These are phyloP conservation scores for Aspergillus sojae DNA, from an alignment of 2,329 filamentous ascomycete species.

Conservation along the genomic window DNA sequence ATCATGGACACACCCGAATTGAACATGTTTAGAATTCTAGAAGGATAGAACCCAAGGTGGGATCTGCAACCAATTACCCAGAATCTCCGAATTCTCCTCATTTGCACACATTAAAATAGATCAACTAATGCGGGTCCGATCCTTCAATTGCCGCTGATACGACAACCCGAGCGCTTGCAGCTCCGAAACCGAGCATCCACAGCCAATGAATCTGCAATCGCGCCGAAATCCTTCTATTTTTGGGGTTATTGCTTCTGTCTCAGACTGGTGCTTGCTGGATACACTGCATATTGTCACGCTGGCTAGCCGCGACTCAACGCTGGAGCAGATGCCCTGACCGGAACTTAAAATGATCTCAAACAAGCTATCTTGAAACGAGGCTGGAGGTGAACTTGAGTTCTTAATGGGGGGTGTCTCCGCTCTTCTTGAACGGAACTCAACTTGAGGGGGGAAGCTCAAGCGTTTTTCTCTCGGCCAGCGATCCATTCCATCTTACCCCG, in stretches of 20 bases:
- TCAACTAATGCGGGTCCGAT: constrained; percentile 6
- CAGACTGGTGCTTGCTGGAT: neutral
- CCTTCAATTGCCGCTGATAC: constrained; percentile 4
- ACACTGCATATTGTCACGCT: neutral
- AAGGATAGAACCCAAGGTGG: neutral
- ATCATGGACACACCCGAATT: neutral
- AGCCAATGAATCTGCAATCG: constrained; percentile 12
- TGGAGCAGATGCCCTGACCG: constrained; percentile 1
- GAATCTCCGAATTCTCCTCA: neutral
- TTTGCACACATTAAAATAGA: constrained; percentile 1
- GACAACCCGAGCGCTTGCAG: constrained; percentile 3
- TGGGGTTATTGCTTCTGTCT: neutral
- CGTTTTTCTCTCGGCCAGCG: neutral
- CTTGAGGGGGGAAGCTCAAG: neutral
- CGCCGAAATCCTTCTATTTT: constrained; percentile 7
- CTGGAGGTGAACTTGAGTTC: constrained; percentile 1
- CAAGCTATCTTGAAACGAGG: constrained; percentile 10
- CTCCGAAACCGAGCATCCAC: constrained; percentile 2
- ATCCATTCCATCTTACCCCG: neutral
- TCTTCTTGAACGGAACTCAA: neutral
- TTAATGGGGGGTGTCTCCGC: neutral
- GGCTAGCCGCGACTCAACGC: neutral
- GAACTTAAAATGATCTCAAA: constrained; percentile 19
- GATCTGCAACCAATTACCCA: neutral
- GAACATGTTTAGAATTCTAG: neutral